Evolutionary conservation across 139 green algal species (phyloP), one percentile per base, ranked within the genome.

Genomic region (Chlamydomonas eustigma): DNA sequence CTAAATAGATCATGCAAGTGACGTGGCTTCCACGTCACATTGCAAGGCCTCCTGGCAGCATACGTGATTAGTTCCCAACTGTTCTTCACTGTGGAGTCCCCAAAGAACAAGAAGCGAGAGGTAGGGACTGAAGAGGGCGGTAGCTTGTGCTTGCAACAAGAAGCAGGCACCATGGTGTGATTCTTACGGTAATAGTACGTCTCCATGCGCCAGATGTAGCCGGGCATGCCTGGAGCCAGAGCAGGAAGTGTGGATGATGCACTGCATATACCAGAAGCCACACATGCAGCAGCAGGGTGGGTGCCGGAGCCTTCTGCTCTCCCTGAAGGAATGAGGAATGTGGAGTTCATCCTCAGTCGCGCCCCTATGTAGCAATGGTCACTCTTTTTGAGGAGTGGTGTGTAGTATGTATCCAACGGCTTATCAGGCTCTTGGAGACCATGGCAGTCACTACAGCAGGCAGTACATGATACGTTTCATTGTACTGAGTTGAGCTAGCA

Each of bases 301-400:
- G 18, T 58, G 12, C 44, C 44, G 18, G 44, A 58, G n/a, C n/a
- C n/a, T n/a, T 58, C 44, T 58, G 44, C 12, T 58, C 44, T 18
- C 44, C 12, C 12, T 18, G 44, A 28, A 12, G 12, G 44, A 18
- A 58, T 58, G 12, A 28, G 12, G 18, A 58, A 58, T 18, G 18
- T 12, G 18, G 44, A 58, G 12, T 28, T 18, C 44, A 12, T 12
- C 12, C 58, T 8, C 8, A 70, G 6, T 28, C 28, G 28, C 4
- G 24, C 66, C 4, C 66, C 66, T 5, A 73, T 50, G 32, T 51
- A 73, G 28, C 66, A 73, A 32, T 73, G 66, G 66, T 73, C 66
- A 22, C 18, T 50, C 66, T 73, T 73, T 6, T 24, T 34, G 8
- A 73, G 31, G 8, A 50, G 8, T 32, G 44, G n/a, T 73, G 28